A percentile compares a stretch with the other conserved stretches of the same genome.
Conservation (phyloP, 2,329 filamentous ascomycete genomes). For the Calonectria henricotiae region DNA sequence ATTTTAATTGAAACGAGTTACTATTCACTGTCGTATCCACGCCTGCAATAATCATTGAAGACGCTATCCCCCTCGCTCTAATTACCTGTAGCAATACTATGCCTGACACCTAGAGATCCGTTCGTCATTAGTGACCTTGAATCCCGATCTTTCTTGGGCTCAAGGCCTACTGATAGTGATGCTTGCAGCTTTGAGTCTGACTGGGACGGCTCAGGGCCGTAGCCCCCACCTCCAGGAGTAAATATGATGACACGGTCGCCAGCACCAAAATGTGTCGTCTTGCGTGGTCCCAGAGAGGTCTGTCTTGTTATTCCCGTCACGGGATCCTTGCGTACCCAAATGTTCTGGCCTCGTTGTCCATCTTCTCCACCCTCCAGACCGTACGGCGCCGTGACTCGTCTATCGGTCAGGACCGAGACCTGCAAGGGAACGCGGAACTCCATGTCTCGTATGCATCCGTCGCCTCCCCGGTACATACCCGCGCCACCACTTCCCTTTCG, state of each 20-base stretch:
- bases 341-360: conserved; percentile 78
- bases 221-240: conserved; percentile 53
- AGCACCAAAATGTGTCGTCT: conserved; percentile 44
- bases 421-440: conserved; percentile 86
- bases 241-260: conserved; percentile 51
- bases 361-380: conserved; percentile 82
- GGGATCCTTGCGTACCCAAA: conserved; percentile 70
- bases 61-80: neutral
- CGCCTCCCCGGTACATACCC: conserved; percentile 80
- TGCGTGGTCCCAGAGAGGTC: conserved; percentile 47
- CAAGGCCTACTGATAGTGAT: neutral
- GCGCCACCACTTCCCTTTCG: conserved; percentile 66
- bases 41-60: neutral
- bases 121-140: conserved; percentile 1
- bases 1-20: neutral
- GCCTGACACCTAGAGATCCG: neutral
- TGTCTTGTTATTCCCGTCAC: conserved; percentile 55
- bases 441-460: conserved; percentile 85
- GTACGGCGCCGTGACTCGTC: conserved; percentile 83
- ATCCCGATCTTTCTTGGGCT: neutral
- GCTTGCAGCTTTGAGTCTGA: neutral
- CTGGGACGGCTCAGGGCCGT: conserved; percentile 35
- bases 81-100: neutral
- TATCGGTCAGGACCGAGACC: conserved; percentile 84
- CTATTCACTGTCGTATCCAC: neutral